Percentiles rank a stretch among this genome's conserved stretches.
phyloP scores from a whole-genome alignment of 371 early-diverging fungal genomes.

The Mucor ambiguus region DNA sequence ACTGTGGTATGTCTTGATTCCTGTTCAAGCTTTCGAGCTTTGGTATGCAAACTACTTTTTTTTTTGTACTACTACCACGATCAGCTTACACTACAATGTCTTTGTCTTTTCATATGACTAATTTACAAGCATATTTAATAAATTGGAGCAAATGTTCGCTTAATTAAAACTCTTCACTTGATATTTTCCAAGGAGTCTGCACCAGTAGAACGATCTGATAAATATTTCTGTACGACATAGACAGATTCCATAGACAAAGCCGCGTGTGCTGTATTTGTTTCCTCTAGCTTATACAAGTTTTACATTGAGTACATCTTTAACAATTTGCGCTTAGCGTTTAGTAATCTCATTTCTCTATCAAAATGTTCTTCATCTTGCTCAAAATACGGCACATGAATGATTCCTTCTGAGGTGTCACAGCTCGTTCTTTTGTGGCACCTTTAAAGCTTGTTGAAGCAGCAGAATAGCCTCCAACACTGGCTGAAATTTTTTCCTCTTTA shows the following conservation, averaged over 20 bases:
- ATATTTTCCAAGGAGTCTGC: neutral
- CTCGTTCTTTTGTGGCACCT: neutral
- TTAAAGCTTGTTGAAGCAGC: neutral
- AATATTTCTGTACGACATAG: neutral
- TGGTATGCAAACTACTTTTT: no score
- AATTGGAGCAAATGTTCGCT: no score
- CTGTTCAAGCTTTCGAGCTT: no score
- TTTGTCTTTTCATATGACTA: no score
- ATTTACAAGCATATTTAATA: no score
- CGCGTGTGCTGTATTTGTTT: neutral
- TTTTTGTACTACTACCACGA: no score
- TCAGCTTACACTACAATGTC: no score
- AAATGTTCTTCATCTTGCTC: neutral
- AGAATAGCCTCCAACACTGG: neutral
- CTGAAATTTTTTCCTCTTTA: neutral
- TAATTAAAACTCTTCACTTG: neutral
- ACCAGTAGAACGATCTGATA: neutral
- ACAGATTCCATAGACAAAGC: neutral
- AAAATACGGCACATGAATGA: neutral
- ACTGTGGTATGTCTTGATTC: no score
- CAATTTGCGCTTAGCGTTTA: neutral
- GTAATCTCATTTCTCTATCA: neutral
- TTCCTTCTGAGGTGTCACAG: neutral
- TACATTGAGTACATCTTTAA: neutral
- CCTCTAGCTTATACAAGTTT: neutral